Base-by-base conservation (phyloP, 192 early-diverging fungal species). In the Mortierella alpina region DNA sequence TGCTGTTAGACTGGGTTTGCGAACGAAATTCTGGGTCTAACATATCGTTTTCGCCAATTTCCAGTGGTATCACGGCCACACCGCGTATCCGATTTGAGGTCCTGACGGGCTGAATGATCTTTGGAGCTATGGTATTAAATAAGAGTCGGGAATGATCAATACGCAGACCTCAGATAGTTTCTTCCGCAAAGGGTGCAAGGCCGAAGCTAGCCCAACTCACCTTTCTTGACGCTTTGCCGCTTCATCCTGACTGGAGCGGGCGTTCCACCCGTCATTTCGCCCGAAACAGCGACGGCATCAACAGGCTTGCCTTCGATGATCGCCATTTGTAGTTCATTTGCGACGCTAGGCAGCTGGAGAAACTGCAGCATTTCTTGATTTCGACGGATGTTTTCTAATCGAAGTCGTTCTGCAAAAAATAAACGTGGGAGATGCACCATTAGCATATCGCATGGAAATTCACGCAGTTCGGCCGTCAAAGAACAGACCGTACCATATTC, bases 361-460 rank as follows among this genome's bases (percentile, higher is more conserved):
- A 62, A 76, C 51, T 82, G 60, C 14, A 93, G 83, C 57, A 91
- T 66, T 74, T 90, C 86, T 46, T 83, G 85, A 65, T 93, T 93
- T 20, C 82, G 66, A 18, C 78, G 75, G 52, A 93, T 93, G 51
- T 89, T 93, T 59, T 88, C 85, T 42, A 90, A 55, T 18, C 92
- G 87, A 59, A 87, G 57, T 56, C 68, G 52, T 45, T 86, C 85
- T 86, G 49, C 23, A 63, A 18, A 63, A 18, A 31, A 31, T 31
- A 31, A 31, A 31, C 31, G 3, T 31, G 1, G 1, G 31, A 31
- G 31, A 1, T 31, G 31, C 31, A 31, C 31, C 31, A 3, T 31
- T 31, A 31, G 31, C 31, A 31, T 31, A 3, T 2, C 31, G 31
- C 31, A 31, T 31, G 31, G 1, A 31, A 31, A 31, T 31, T 3